Percentiles rank a stretch among this genome's conserved stretches.
Conservation (phyloP, 2,329 filamentous ascomycete genomes). For the Nothopassalora personata region DNA sequence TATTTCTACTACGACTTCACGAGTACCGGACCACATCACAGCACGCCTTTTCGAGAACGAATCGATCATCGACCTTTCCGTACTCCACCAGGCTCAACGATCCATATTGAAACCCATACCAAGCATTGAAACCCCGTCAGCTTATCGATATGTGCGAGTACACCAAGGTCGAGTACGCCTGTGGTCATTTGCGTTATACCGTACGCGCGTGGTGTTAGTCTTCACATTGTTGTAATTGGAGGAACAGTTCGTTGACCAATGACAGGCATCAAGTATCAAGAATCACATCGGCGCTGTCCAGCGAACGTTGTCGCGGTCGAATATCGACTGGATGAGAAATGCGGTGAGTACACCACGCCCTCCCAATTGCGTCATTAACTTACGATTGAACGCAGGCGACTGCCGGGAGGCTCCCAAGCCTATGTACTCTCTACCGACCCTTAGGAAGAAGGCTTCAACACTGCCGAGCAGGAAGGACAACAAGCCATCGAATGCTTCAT, state of each 20-base stretch:
- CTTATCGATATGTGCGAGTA: slow-evolving; percentile 52
- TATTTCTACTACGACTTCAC: neutral
- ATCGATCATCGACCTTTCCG: neutral
- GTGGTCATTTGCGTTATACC: slow-evolving; percentile 51
- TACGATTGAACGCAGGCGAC: slow-evolving; percentile 12
- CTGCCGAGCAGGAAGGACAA: slow-evolving; percentile 9
- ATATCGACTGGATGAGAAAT: slow-evolving; percentile 45
- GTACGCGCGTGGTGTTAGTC: slow-evolving; percentile 52
- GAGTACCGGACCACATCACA: neutral
- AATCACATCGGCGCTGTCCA: slow-evolving; percentile 52
- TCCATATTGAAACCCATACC: neutral
- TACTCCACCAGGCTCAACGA: neutral
- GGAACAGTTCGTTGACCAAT: neutral
- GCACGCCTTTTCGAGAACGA: neutral
- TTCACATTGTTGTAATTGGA: neutral
- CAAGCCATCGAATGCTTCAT: slow-evolving; percentile 1
- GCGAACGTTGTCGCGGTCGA: slow-evolving; percentile 52
- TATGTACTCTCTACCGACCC: slow-evolving; percentile 18
- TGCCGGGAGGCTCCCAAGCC: slow-evolving; percentile 15
- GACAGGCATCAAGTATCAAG: slow-evolving; percentile 42
- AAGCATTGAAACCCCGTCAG: neutral
- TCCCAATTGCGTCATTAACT: neutral
- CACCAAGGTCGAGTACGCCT: slow-evolving; percentile 54
- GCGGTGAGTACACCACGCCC: slow-evolving; percentile 32
- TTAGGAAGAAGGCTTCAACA: slow-evolving; percentile 17